Evolutionary conservation across 164 flowering plant genomes (phyloP).

Genomic region (Pachysandra terminalis): DNA sequence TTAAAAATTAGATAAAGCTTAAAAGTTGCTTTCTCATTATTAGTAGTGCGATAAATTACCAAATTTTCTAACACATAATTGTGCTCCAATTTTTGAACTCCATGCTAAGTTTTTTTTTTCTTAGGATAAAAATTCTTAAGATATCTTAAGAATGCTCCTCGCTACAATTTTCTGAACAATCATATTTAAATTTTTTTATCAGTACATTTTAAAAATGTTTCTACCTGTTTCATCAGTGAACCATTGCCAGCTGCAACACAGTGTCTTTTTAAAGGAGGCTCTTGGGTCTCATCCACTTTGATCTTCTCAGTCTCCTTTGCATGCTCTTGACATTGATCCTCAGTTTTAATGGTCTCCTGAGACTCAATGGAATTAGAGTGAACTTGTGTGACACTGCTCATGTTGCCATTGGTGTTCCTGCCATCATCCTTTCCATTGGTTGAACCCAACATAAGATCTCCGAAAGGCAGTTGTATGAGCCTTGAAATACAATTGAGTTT

Average conservation of each 20-base stretch:
- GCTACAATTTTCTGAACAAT: not conserved
- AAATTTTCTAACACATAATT: too few species aligned
- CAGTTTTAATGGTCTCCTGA: constrained; percentile 27
- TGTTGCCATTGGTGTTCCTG: constrained; percentile 14
- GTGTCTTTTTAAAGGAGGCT: constrained; percentile 53
- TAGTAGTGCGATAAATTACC: too few species aligned
- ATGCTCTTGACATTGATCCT: constrained; percentile 24
- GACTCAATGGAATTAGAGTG: constrained; percentile 28
- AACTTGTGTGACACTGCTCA: constrained; percentile 20
- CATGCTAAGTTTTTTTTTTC: too few species aligned
- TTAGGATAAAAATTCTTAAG: not conserved
- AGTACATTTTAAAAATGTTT: not conserved
- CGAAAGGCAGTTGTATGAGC: constrained; percentile 83
- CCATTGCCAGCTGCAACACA: constrained; percentile 43
- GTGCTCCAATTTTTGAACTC: too few species aligned
- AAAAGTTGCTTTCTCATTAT: too few species aligned
- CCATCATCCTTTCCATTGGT: constrained; percentile 25
- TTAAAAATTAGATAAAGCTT: too few species aligned
- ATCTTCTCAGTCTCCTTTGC: constrained; percentile 28
- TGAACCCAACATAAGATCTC: constrained; percentile 58
- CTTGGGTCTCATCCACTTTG: constrained; percentile 30
- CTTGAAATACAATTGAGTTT: constrained; percentile 77
- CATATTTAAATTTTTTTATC: too few species aligned
- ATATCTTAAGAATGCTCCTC: not conserved
- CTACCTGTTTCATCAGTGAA: constrained; percentile 84